Base-by-base conservation (phyloP, 768 basidiomycete species). In the Boletus reticuloceps region DNA sequence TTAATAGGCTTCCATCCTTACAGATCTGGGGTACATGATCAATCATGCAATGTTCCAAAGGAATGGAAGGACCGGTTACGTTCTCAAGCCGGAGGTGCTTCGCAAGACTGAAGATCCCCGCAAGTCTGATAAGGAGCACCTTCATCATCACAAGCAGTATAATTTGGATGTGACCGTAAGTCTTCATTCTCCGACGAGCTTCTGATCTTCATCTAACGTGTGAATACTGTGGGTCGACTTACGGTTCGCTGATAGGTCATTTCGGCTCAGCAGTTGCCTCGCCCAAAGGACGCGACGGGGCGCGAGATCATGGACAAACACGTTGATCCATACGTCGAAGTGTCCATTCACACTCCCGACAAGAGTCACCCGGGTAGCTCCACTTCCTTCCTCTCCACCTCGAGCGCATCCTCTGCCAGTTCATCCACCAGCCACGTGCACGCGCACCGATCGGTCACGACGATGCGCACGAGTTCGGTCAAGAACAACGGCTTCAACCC, bases 11-110 rank as follows among this genome's bases (percentile, higher is more conserved):
- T 20, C 12, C 12, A 37, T 52, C 36, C 14, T n/a, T 31, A 40
- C 68, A 94, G 94, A 98, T 71, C 72, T 93, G 48, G 94, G 93
- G 3, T 89, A 88, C 65, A 85, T 88, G 76, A 91, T 98, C 69
- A 99, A 97, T 65, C 85, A 90, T 56, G 92, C 95, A 7, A 94
- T 98, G 92, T 99, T 99, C 71, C 86, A 88, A 59, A 80, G 89
- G 5, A 95, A 96, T 61, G 90, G 89, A n/a, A 81, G 89, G 6
- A 79, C 82, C 2, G 96, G 96, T 0, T 97, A 92, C 64, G 85
- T 99, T 2, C 81, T 97, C 39, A 97, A 98, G 68, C 96, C 96
- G 2, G 77, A 78, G 4, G 83, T 88, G 3, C 77, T 98, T 12
- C 79, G 93, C 9, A 71, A 72, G n/a, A 75, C 79, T 29, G 80